Conservation (phyloP, 805 yeast species). For the Monosporozyma yasuniensis region DNA sequence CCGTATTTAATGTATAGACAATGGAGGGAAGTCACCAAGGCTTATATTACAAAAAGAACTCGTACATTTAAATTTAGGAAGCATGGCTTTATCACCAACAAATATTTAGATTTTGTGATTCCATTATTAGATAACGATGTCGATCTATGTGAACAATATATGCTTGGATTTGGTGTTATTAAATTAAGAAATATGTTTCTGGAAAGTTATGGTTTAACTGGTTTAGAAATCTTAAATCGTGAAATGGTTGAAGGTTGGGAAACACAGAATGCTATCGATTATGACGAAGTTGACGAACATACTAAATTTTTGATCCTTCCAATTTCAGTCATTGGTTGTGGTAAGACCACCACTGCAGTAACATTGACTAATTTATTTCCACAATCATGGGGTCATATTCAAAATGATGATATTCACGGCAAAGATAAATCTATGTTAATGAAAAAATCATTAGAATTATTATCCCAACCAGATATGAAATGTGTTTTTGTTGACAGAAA, state of each 20-base stretch:
- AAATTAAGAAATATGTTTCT: conserved; percentile 61
- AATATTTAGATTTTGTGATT: conserved; percentile 59
- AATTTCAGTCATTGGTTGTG: conserved; percentile 88
- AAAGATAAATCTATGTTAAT: conserved; percentile 43
- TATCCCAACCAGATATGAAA: conserved; percentile 29
- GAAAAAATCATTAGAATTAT: conserved; percentile 35
- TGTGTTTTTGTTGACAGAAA: conserved; percentile 76
- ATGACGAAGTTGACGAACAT: conserved; percentile 28
- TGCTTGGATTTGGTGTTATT: conserved; percentile 62
- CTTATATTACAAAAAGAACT: conserved; percentile 33
- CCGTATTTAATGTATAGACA: conserved; percentile 88
- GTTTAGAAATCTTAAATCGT: conserved; percentile 47
- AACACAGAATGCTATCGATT: conserved; percentile 32
- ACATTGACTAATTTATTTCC: conserved; percentile 50
- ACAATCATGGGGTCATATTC: conserved; percentile 57
- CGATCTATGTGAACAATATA: conserved; percentile 36
- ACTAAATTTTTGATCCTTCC: conserved; percentile 64
- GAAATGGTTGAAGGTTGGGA: conserved; percentile 34
- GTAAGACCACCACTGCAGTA: conserved; percentile 76
- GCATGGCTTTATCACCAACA: conserved; percentile 53
- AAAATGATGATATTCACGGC: conserved; percentile 64
- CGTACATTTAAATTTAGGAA: conserved; percentile 36
- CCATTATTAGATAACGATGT: conserved; percentile 46
- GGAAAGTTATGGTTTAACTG: conserved; percentile 42
- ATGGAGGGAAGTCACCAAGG: conserved; percentile 78